Conservation (phyloP, 805 yeast genomes). For the Ogataea nakhonphanomensis region DNA sequence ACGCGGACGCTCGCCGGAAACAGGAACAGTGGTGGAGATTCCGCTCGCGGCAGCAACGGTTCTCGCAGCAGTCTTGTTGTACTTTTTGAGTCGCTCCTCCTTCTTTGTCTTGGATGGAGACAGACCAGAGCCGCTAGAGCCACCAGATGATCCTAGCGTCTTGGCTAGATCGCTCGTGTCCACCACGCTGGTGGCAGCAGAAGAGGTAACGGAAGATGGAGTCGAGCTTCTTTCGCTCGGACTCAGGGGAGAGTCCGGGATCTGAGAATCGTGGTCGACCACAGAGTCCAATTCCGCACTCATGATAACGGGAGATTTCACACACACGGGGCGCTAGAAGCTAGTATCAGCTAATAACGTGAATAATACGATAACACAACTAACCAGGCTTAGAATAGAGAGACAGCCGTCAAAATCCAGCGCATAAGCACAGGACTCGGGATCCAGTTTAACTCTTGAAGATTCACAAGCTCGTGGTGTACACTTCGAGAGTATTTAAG, state of each 20-base stretch:
- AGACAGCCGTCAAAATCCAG: constrained; percentile 36
- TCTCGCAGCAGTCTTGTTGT: constrained; percentile 33
- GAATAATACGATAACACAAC: constrained; percentile 21
- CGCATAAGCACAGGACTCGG: constrained; percentile 21
- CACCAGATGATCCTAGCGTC: constrained; percentile 4
- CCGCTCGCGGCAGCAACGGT: constrained; percentile 60
- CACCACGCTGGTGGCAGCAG: constrained; percentile 30
- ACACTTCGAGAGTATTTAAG: constrained; percentile 24
- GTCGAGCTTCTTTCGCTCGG: constrained; percentile 36
- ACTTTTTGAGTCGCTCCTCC: constrained; percentile 29
- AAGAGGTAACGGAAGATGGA: constrained; percentile 40
- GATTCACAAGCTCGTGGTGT: constrained; percentile 23
- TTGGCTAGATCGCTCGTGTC: constrained; percentile 21
- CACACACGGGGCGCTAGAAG: constrained; percentile 27
- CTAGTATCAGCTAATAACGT: constrained; percentile 20
- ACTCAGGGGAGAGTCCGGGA: constrained; percentile 32
- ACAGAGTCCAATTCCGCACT: constrained; percentile 11
- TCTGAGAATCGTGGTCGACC: constrained; percentile 14
- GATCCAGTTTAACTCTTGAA: constrained; percentile 28
- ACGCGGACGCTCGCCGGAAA: constrained; percentile 69
- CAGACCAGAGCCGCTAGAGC: constrained; percentile 2
- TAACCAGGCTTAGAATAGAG: constrained; percentile 30
- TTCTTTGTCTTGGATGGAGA: constrained; percentile 18
- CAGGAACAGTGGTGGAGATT: constrained; percentile 75
- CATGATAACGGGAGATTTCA: constrained; percentile 16